phyloP scores from a whole-genome alignment of 192 early-diverging fungal species.

The Mortierella claussenii region DNA sequence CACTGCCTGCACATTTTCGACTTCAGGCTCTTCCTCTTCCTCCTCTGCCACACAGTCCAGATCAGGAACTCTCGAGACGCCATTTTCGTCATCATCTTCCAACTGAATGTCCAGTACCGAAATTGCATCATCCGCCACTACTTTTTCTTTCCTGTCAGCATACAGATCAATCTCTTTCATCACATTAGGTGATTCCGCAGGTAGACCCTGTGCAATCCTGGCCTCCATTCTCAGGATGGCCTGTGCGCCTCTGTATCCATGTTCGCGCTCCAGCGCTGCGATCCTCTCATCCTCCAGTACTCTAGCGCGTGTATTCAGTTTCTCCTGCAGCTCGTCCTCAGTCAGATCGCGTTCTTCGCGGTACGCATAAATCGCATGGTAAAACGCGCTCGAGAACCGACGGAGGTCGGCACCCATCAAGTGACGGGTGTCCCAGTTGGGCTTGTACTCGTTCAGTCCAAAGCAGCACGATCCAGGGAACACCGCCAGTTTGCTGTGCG shows the following conservation, averaged over 20 bases:
- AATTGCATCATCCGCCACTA: conserved; percentile 49
- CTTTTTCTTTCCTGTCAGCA: conserved; percentile 36
- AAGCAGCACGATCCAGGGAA: conserved; percentile 45
- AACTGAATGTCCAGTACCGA: conserved; percentile 41
- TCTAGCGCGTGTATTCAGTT: conserved; percentile 18
- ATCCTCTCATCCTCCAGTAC: conserved; percentile 31
- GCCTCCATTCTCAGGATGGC: conserved; percentile 48
- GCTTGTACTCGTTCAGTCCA: conserved; percentile 34
- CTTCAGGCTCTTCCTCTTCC: conserved; percentile 36
- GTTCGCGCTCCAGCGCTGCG: conserved; percentile 35
- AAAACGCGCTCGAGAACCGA: conserved; percentile 32
- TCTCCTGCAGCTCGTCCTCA: conserved; percentile 30
- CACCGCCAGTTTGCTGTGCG: conserved; percentile 42
- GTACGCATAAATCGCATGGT: conserved; percentile 50
- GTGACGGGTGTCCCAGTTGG: conserved; percentile 43
- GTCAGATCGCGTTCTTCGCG: conserved; percentile 47
- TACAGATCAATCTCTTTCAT: conserved; percentile 41
- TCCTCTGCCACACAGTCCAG: conserved; percentile 28
- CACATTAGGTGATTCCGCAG: conserved; percentile 37
- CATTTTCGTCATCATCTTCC: conserved; percentile 30
- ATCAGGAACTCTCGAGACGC: conserved; percentile 14
- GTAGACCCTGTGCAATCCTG: conserved; percentile 40
- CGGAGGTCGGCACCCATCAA: conserved; percentile 31
- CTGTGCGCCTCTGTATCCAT: conserved; percentile 27
- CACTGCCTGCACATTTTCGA: conserved; percentile 34